Percentiles rank a stretch among this genome's conserved stretches.
Conservation (phyloP, 2,329 filamentous ascomycete genomes). For the Epichloe typhina region DNA sequence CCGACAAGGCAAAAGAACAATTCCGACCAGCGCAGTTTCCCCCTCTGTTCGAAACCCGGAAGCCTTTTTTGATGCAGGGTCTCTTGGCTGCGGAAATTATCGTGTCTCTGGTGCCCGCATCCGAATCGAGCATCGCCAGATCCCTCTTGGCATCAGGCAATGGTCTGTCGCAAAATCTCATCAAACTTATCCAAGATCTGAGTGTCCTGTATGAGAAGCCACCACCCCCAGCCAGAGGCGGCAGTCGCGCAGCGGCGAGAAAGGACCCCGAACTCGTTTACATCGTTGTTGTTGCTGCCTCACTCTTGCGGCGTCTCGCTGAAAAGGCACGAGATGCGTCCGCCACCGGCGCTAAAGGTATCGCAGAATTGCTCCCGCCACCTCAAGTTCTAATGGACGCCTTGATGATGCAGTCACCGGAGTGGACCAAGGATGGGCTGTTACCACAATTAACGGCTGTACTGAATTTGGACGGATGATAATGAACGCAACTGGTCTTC, state of each 20-base stretch:
- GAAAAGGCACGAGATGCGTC: conserved; percentile 54
- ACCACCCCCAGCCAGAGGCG: conserved; percentile 12
- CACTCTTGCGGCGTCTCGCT: conserved; percentile 52
- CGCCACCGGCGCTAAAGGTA: conserved; percentile 35
- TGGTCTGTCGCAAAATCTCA: conserved; percentile 69
- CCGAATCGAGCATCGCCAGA: conserved; percentile 60
- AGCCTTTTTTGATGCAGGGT: conserved; percentile 79
- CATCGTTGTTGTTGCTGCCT: conserved; percentile 55
- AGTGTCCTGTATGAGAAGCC: conserved; percentile 44
- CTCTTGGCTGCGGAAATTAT: conserved; percentile 83
- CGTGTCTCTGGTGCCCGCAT: conserved; percentile 55
- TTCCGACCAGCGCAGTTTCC: conserved; percentile 47
- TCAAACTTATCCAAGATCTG: conserved; percentile 61
- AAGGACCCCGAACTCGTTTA: conserved; percentile 42
- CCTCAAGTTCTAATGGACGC: conserved; percentile 55
- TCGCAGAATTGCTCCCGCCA: conserved; percentile 49
- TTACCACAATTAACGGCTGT: conserved; percentile 55
- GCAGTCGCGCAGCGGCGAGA: conserved; percentile 18
- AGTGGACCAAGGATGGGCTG: conserved; percentile 51
- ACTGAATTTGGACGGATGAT: conserved; percentile 34
- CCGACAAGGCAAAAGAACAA: conserved; percentile 43
- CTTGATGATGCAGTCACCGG: conserved; percentile 48
- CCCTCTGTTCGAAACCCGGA: conserved; percentile 65
- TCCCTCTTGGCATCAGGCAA: conserved; percentile 75
- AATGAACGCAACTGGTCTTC: background rate